Percentiles rank a stretch among this genome's conserved stretches.
Conservation (phyloP, 1,284 basidiomycete genomes). For the Meira miltonrushii region DNA sequence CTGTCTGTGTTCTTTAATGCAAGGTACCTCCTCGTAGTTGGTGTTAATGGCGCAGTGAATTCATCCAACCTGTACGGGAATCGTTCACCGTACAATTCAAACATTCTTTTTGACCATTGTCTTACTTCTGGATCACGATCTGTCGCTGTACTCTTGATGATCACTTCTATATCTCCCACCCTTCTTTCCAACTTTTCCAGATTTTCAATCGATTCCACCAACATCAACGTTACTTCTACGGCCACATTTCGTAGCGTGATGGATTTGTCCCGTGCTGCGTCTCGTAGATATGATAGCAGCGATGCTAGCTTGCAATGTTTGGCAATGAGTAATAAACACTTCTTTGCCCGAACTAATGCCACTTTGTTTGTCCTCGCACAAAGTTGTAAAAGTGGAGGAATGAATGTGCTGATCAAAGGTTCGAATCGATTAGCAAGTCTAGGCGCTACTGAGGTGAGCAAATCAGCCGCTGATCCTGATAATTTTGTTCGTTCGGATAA, state of each 20-base stretch:
- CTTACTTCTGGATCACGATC: slow-evolving; percentile 57
- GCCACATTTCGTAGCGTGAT: slow-evolving; percentile 24
- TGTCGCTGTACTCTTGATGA: slow-evolving; percentile 54
- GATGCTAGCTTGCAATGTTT: slow-evolving; percentile 53
- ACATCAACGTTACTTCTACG: slow-evolving; percentile 20
- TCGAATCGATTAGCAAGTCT: slow-evolving; percentile 53
- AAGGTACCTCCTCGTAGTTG: slow-evolving; percentile 55
- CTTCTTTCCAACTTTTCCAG: slow-evolving; percentile 38
- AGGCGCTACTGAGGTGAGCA: slow-evolving; percentile 56
- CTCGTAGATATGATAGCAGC: slow-evolving; percentile 51
- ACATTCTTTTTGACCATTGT: slow-evolving; percentile 54
- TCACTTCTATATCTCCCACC: slow-evolving; percentile 53
- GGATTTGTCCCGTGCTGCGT: slow-evolving; percentile 54
- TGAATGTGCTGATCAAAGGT: slow-evolving; percentile 54
- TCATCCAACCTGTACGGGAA: slow-evolving; percentile 56
- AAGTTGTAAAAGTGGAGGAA: slow-evolving; percentile 55
- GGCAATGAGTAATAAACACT: slow-evolving; percentile 55
- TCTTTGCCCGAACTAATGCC: slow-evolving; percentile 55
- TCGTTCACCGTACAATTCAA: slow-evolving; percentile 51
- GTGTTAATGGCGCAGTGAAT: slow-evolving; percentile 56
- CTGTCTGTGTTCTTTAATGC: slow-evolving; percentile 36
- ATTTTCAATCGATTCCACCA: slow-evolving; percentile 48
- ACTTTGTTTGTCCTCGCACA: slow-evolving; percentile 58
- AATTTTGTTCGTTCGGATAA: slow-evolving; percentile 56
- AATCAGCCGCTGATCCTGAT: slow-evolving; percentile 56